Base-by-base conservation (phyloP, 2,329 filamentous ascomycete genomes). In the Coniochaeta sp. region DNA sequence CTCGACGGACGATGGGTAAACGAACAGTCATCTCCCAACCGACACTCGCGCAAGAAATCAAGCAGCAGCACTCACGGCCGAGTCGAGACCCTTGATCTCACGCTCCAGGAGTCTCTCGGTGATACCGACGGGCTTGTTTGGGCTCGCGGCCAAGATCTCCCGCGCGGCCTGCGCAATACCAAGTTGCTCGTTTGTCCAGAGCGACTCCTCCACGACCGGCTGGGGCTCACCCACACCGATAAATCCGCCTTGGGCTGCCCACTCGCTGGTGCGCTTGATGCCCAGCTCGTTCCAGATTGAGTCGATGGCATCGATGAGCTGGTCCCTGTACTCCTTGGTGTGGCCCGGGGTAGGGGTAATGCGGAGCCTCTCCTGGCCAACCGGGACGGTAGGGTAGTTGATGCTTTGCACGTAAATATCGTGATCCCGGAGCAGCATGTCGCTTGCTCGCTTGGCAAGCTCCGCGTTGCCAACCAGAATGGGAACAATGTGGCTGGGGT, bases 401-500 rank as follows among this genome's bases (percentile, higher is more conserved):
- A 99, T 97, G 51, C 90, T 91, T 73, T 99, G 94, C 24, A 99
- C 94, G 67, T 99, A 99, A 66, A 99, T 96, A 55, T 85, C 82
- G 75, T 96, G 88, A 59, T 95, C 87, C 59, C 87, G 84, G 13
- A 99, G 81, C 20, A 99, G 83, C 75, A 95, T 83, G 66, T 99
- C 94, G 22, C 89, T 95, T 7, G 94, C 94, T 61, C 86, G 78
- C 77, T 94, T 96, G 54, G 94, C 94, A 35, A 95, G 75, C 70
- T 94, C 91, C 46, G 94, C 94, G 63, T 95, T 94, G 53, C 94
- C 94, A 48, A 99, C 92, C 12, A 99, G 79, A 51, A 97, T 81
- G 4, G 94, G 94, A 50, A 99, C 80, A 64, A 99, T 99, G 73
- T 99, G 94, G 48, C 89, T 95, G 0, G 94, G 94, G 72, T 99